phyloP scores from a whole-genome alignment of 441 rosid genomes.

The Erysimum cheiri region DNA sequence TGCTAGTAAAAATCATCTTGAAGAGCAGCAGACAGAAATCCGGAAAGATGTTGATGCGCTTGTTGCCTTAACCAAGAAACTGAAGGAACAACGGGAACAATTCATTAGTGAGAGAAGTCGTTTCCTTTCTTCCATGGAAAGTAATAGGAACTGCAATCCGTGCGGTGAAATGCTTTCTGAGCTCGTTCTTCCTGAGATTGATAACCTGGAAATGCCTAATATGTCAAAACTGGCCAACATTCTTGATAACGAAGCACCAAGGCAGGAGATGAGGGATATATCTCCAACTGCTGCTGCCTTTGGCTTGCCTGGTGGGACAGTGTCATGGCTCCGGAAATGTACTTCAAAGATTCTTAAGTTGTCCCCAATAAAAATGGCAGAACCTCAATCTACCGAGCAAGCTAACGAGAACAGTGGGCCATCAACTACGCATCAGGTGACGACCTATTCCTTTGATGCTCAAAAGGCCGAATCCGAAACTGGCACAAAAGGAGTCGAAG shows the following conservation, averaged over 20 bases:
- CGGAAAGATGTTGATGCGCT: conserved; percentile 87
- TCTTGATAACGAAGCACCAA: conserved; percentile 43
- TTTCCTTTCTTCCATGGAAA: conserved; percentile 81
- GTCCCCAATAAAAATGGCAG: conserved; percentile 69
- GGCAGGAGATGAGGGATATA: conserved; percentile 39
- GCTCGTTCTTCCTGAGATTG: conserved; percentile 78
- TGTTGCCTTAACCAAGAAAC: conserved; percentile 67
- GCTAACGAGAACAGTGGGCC: conserved; percentile 48
- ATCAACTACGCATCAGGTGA: conserved; percentile 56
- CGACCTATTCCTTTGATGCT: conserved; percentile 50
- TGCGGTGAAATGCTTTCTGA: conserved; percentile 77
- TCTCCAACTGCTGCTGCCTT: conserved; percentile 47
- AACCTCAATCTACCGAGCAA: conserved; percentile 43
- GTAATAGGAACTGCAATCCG: conserved; percentile 65
- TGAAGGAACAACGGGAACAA: conserved; percentile 85
- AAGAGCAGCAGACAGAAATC: conserved; percentile 82
- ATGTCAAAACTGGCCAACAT: conserved; percentile 50
- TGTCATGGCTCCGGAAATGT: conserved; percentile 86
- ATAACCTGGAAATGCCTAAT: conserved; percentile 54
- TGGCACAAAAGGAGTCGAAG: conserved; percentile 53
- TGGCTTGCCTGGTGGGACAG: conserved; percentile 61
- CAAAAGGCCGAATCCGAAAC: conserved; percentile 55
- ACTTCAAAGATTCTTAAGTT: conserved; percentile 79
- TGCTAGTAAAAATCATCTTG: conserved; percentile 71
- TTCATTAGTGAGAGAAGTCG: conserved; percentile 82